Percentiles rank a stretch among this genome's conserved stretches.
Evolutionary conservation across 495 filamentous ascomycete species (phyloP).

Genomic region (Acidiella bohemica): DNA sequence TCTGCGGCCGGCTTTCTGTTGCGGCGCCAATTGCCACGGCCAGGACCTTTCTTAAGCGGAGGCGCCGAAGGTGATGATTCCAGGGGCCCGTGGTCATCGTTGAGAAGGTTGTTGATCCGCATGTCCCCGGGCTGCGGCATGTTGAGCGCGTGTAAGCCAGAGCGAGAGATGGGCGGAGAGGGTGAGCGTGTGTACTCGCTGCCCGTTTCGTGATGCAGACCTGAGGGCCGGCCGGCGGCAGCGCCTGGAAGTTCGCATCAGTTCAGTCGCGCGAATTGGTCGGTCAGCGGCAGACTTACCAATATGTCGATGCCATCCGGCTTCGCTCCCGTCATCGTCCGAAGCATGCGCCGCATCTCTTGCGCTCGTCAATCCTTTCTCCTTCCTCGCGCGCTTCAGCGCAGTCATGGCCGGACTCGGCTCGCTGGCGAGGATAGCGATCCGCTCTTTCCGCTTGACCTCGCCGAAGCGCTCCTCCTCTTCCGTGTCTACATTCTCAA

Average conservation of each 20-base stretch:
- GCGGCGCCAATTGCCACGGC: constrained; percentile 32
- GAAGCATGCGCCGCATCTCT: constrained; percentile 1
- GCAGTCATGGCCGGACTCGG: constrained; percentile 35
- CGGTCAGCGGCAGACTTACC: neutral
- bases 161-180: constrained; percentile 12
- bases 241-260: neutral
- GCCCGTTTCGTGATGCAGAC: constrained; percentile 6
- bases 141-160: constrained; percentile 16
- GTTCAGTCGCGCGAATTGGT: neutral
- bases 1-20: constrained; percentile 18
- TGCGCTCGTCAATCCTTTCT: constrained; percentile 10
- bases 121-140: constrained; percentile 23
- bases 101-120: constrained; percentile 32
- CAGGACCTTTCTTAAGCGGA: constrained; percentile 24
- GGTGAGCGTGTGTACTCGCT: constrained; percentile 22
- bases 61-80: constrained; percentile 11
- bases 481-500: constrained; percentile 81
- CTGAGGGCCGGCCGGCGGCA: neutral
- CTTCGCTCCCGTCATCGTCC: constrained; percentile 14
- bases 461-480: constrained; percentile 80
- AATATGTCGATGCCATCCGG: constrained; percentile 1
- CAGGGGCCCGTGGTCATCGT: constrained; percentile 20
- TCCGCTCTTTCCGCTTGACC: constrained; percentile 69
- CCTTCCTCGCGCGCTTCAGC: constrained; percentile 17
- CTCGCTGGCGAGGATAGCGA: constrained; percentile 39